Conservation (phyloP, 2,329 filamentous ascomycete genomes). For the Pseudogymnoascus sp. region DNA sequence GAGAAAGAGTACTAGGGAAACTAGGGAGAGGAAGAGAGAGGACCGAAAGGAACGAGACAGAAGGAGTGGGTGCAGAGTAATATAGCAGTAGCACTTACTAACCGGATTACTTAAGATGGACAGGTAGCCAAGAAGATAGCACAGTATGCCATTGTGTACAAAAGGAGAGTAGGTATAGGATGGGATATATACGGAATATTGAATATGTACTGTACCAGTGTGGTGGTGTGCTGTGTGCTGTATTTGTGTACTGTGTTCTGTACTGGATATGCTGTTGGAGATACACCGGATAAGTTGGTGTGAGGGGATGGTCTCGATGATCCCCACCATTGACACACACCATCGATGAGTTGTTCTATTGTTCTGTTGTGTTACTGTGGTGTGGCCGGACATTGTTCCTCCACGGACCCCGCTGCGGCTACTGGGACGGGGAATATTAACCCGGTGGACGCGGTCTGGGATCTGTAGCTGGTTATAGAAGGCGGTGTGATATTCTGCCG, state of each 20-base stretch:
- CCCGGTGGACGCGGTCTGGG: background rate
- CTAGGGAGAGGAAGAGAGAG: background rate
- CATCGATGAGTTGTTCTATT: background rate
- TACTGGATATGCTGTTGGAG: background rate
- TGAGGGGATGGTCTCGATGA: background rate
- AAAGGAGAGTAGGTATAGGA: background rate
- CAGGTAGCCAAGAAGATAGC: background rate
- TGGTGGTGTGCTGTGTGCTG: background rate
- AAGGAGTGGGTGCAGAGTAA: slow-evolving; percentile 1
- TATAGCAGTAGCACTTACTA: slow-evolving; percentile 1
- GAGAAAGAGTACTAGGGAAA: background rate
- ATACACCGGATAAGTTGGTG: background rate
- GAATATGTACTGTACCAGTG: background rate
- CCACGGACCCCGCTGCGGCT: background rate
- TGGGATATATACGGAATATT: background rate
- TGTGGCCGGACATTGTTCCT: background rate
- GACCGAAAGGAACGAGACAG: background rate
- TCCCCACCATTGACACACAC: slow-evolving; percentile 1
- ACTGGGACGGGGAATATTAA: background rate
- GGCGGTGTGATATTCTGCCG: background rate
- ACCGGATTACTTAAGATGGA: background rate
- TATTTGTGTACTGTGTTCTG: background rate
- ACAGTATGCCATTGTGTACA: background rate
- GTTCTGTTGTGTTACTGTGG: background rate
- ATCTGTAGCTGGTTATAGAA: background rate